Conservation (phyloP, 331 rosid genomes). For the Phaseolus coccineus region DNA sequence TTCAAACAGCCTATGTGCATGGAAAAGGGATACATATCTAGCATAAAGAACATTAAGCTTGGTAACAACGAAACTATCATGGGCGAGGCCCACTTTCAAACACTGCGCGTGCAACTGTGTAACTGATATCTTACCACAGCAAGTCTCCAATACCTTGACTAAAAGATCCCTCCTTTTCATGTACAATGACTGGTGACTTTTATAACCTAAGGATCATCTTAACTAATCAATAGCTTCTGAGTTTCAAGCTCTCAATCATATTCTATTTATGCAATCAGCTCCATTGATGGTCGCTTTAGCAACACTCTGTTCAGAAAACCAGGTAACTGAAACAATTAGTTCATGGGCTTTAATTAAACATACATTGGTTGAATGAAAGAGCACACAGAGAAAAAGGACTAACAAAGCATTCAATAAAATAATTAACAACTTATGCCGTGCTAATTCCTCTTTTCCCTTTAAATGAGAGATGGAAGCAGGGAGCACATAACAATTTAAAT, state of each 20-base stretch:
- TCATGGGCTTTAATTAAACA: not conserved
- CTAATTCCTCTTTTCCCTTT: not conserved
- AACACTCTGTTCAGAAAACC: constrained; percentile 23
- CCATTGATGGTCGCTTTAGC: constrained; percentile 10
- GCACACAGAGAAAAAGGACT: not conserved
- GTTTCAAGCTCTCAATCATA: constrained; percentile 2
- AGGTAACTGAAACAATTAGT: not conserved
- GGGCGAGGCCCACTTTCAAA: constrained; percentile 57
- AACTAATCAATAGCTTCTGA: not conserved
- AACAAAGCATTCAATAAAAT: not conserved
- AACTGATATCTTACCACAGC: constrained; percentile 46
- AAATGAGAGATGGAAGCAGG: constrained; percentile 7
- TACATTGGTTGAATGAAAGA: not conserved
- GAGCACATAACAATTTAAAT: not conserved
- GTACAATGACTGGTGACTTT: constrained; percentile 12
- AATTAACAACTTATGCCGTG: not conserved
- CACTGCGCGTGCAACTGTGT: constrained; percentile 56
- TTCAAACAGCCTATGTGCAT: constrained; percentile 69
- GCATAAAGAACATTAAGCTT: constrained; percentile 59
- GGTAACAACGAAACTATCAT: constrained; percentile 69
- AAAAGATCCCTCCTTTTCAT: constrained; percentile 62
- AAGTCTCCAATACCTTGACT: constrained; percentile 55
- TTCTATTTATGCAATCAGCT: not conserved
- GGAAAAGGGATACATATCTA: constrained; percentile 49
- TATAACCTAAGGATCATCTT: not conserved